phyloP scores from a whole-genome alignment of 2,329 filamentous ascomycete genomes.

The Colletotrichum gigasporum region DNA sequence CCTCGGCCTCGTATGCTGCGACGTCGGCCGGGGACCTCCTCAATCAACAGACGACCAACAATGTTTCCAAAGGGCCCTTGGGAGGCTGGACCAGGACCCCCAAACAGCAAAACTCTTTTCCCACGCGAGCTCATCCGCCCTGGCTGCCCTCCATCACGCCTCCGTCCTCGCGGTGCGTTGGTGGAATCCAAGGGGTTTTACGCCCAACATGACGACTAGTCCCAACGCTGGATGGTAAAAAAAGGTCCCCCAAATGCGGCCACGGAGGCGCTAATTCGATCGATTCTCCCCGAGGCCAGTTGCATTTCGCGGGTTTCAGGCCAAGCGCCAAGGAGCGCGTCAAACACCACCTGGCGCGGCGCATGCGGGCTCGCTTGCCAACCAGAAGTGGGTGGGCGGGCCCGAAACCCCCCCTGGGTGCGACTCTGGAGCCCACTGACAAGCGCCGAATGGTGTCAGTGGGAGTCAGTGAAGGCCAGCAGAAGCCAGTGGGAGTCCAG shows the following conservation, averaged over 20 bases:
- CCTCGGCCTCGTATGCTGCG: too few relatives aligned
- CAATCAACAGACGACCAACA: background rate
- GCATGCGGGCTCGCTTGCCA: background rate
- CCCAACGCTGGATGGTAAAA: too few relatives aligned
- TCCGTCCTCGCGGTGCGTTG: background rate
- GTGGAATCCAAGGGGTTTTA: background rate
- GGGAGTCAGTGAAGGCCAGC: too few relatives aligned
- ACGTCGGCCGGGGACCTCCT: background rate
- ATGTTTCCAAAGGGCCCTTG: constrained; percentile 1
- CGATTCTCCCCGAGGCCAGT: background rate
- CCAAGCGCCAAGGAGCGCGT: constrained; percentile 27
- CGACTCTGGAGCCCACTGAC: background rate
- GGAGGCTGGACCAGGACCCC: background rate
- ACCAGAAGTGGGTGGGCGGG: too few relatives aligned
- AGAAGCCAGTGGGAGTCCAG: too few relatives aligned
- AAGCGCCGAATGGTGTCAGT: too few relatives aligned
- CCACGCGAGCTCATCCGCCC: constrained; percentile 1
- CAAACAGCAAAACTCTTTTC: background rate
- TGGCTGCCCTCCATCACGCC: background rate
- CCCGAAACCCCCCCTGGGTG: constrained; percentile 15
- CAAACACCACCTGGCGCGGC: constrained; percentile 24
- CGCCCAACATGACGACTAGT: background rate
- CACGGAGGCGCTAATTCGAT: too few relatives aligned
- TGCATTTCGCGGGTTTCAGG: constrained; percentile 20
- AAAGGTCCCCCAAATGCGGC: too few relatives aligned